Evolutionary conservation across 176 grass and related monocot species (phyloP), one percentile per base, ranked within the genome.

Genomic region (Calamus simplicifolius): DNA sequence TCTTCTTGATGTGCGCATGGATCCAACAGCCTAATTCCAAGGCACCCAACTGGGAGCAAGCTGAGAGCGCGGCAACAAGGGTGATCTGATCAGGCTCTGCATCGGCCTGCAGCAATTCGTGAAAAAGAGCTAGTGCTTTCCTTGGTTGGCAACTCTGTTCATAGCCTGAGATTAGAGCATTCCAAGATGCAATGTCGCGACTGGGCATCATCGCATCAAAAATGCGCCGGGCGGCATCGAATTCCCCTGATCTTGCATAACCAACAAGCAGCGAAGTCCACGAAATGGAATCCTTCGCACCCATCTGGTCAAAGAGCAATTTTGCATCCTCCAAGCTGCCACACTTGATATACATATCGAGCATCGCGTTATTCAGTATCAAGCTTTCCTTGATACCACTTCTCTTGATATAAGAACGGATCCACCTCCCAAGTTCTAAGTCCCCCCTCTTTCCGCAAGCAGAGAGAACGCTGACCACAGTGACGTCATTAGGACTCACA

Each of bases 141-240:
- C 19, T 75, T 13, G 43, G 67, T 21, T 31, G 63, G 16, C 67
- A 62, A 25, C 54, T 60, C 64, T 72, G 86, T 28, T 69, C 69
- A 19, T 67, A 85, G 4, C 77, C 78, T 4, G 74, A 68, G 5
- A 89, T 69, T 48, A 85, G 43, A 81, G 72, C 67, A 8, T 74
- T 89, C 81, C 86, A 89, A 0, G 86, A 54, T 14, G 84, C 28
- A 51, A 81, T 52, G 65, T 89, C 81, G 38, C 77, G 80, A 13
- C 68, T 4, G 0, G 81, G 77, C 78, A 85, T 78, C 78, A 85
- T 78, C 43, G 74, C 56, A 64, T 64, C 38, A 58, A 89, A 89
- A n/a, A 85, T 30, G 4, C 2, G 38, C 12, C 7, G 63, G 23
- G 86, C 86, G 38, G 70, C 27, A 51, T 61, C 17, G 0, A 85